Base-by-base conservation (phyloP, 2,329 filamentous ascomycete species). In the Aspergillus sp. region DNA sequence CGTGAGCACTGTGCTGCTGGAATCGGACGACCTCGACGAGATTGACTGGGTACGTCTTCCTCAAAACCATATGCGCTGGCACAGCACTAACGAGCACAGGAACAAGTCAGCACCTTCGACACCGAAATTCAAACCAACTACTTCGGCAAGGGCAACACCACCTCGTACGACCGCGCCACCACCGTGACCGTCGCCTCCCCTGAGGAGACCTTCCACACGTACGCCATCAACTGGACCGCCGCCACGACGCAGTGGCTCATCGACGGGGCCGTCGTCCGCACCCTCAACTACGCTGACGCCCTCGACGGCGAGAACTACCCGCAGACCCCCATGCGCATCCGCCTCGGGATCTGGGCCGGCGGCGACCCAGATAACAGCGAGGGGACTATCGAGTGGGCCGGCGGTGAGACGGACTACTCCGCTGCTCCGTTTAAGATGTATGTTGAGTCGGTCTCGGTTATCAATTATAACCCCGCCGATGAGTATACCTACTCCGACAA, bases 1-100 rank as follows among this genome's bases (percentile, higher is more conserved):
- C 63, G 90, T 99, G 62, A 96, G 90, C 72, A 93, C 90, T 17
- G 80, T 93, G 24, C 90, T 97, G 13, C 77, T 99, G 57, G 85
- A 95, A 74, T 96, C 92, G 13, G 92, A 97, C 71, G 83, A 84
- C 65, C 83, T 96, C 30, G 94, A 99, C 73, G 94, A 99, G 76
- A 94, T 99, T 65, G 94, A 99, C 72, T 89, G 94, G 78, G 94
- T 96, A 76, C 92, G 90, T 87, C 95, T 30, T 88, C 20, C 16
- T 10, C 10, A 9, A 9, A 1, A 30, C 26, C 26, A 30, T 30
- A 22, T 22, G 22, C 22, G 22, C 7, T 4, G 22, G 22, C 22
- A 7, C 22, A 22, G 22, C 22, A 22, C 22, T 22, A 22, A 22
- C 22, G 7, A 22, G 22, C 22, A 7, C 49, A 72, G 70, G 70